Base-by-base conservation (phyloP, 2,329 filamentous ascomycete species). In the Beauveria caledonica region DNA sequence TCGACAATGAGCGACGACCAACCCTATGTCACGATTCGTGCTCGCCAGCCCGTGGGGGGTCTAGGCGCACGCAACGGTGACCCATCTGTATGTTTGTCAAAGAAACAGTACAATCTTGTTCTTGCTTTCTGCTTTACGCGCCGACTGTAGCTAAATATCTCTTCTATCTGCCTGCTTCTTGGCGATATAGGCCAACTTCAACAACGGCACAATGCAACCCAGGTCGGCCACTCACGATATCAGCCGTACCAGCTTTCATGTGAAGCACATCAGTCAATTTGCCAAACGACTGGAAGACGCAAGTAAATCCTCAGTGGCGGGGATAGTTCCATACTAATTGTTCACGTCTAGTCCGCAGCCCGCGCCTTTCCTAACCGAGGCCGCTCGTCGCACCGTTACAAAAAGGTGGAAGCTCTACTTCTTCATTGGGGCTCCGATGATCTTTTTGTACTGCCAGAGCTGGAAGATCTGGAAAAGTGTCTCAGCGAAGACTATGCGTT, bases 341-440 rank as follows among this genome's bases (percentile, higher is more conserved):
- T 25, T 60, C 25, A 25, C 55, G 36, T 52, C 21, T 23, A 83
- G 80, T 84, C 81, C 44, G 81, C 80, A 44, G 72, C 73, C 40
- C 75, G 80, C 64, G 80, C 80, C 21, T 84, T 85, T 67, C 82
- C 82, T 7, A 85, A 84, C 65, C 76, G 76, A 49, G 80, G 80
- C 40, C 74, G 75, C 58, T 69, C 77, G 7, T 77, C 78, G 10
- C 81, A 82, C 64, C 75, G 82, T 60, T 85, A 85, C 69, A 77
- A 73, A 62, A 82, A 81, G 57, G 81, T 85, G 3, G 77, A 82
- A 60, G 77, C 77, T 3, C 71, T 85, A 19, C 72, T 85, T 44
- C 70, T 85, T 25, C 80, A 84, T 68, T 85, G 82, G 82, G 78
- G 77, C 52, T 80, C 75, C 2, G 82, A 85, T 63, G 82, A 85